A percentile compares a stretch with the other conserved stretches of the same genome.
These are phyloP conservation scores for Jatropha multifida DNA, from an alignment of 441 rosid genomes.

Conservation along the genomic window DNA sequence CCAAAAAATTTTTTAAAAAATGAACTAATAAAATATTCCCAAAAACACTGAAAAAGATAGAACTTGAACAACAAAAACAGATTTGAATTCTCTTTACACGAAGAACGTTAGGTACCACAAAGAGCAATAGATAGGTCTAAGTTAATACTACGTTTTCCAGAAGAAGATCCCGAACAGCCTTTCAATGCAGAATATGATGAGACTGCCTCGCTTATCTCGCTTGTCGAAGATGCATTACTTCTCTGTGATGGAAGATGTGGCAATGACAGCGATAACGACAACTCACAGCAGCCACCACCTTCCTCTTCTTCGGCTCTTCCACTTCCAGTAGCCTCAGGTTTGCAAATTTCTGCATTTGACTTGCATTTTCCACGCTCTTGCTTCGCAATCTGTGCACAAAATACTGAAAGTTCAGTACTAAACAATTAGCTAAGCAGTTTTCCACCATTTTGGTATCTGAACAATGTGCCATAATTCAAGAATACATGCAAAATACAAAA, in stretches of 20 bases:
- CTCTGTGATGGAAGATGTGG: slow-evolving; percentile 45
- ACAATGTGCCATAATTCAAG: too few species aligned
- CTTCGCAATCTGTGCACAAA: slow-evolving; percentile 26
- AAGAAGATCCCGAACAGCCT: slow-evolving; percentile 42
- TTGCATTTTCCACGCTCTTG: slow-evolving; percentile 25
- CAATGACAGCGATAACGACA: slow-evolving; percentile 60
- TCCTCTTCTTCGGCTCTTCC: slow-evolving; percentile 18
- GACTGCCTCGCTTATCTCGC: slow-evolving; percentile 70
- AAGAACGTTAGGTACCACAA: slow-evolving; percentile 41
- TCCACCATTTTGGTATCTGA: too few species aligned
- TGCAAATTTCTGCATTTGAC: slow-evolving; percentile 3
- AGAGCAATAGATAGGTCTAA: slow-evolving; percentile 88
- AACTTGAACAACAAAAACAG: background rate
- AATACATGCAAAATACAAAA: too few species aligned
- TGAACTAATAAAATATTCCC: background rate
- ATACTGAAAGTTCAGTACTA: background rate
- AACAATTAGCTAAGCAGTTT: background rate
- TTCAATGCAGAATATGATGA: slow-evolving; percentile 40
- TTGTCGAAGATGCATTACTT: slow-evolving; percentile 54
- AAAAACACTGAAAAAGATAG: background rate
- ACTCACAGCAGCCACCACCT: slow-evolving; percentile 33
- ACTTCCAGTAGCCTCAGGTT: slow-evolving; percentile 14
- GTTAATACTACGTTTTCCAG: slow-evolving; percentile 38
- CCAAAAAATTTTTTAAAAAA: background rate
- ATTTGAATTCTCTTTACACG: background rate